Base-by-base conservation (phyloP, 208 protist genomes). In the Zelonia costaricensis region DNA sequence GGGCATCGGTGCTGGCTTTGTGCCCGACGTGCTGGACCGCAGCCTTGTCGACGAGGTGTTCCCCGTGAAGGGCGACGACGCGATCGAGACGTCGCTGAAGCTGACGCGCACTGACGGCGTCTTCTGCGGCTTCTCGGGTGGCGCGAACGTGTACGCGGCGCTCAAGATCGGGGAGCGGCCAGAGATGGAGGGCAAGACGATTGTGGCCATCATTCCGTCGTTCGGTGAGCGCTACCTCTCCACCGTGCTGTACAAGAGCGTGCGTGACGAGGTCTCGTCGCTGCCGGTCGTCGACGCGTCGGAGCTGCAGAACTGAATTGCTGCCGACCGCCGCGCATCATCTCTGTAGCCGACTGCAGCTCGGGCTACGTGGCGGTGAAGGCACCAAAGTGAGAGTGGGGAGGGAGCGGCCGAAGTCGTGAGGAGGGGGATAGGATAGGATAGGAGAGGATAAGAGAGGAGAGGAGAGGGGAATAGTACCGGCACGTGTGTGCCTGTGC, bases 171-270 rank as follows among this genome's bases (percentile, higher is more conserved):
- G 59, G 10, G 69, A 82, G 47, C 84, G 83, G 39, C 92, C 86
- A 1, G 89, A 93, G 62, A 93, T 92, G 80, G 80, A 61, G 42
- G 92, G 86, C 27, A 97, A 97, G 69, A 82, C 80, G 15, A 94
- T 97, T 46, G 88, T 97, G 18, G 90, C 85, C 15, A 52, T 97
- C 27, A 92, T 97, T 47, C 89, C 89, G 6, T 93, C 84, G 25
- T 93, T 91, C 71, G 92, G 92, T 36, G 92, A 97, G 71, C 80
- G 92, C 53, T 97, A 97, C 75, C 74, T 97, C 12, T 91, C 82
- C 30, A 95, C 88, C 16, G 75, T 53, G 5, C 75, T 97, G 9
- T 97, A 90, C 63, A 74, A 84, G 62, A 69, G 38, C 30, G 57
- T 95, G 15, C 74, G 78, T 42, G 83, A 95, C 22, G 80, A 93